Percentiles rank a stretch among this genome's conserved stretches.
These are phyloP conservation scores for Pythium sp. DNA, from an alignment of 352 stramenopile genomes.

Conservation along the genomic window DNA sequence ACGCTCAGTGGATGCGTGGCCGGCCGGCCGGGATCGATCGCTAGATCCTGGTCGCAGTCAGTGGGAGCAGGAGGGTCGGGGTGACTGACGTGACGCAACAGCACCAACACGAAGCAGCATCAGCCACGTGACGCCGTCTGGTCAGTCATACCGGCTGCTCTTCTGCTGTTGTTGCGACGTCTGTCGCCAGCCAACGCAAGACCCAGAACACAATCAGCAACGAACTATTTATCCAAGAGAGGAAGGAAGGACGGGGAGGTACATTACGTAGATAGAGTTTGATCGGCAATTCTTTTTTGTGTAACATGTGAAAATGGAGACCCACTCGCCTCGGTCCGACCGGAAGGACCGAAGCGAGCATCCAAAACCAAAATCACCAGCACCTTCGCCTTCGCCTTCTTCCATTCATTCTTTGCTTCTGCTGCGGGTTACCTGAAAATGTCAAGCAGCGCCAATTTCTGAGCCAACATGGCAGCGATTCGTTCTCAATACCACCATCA, in stretches of 20 bases:
- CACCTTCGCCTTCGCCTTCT: neutral
- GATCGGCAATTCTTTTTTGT: conserved; percentile 1
- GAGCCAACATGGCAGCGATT: neutral
- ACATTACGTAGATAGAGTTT: conserved; percentile 13
- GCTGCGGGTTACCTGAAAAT: neutral
- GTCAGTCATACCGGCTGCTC: neutral
- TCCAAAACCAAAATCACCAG: neutral
- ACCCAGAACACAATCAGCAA: neutral
- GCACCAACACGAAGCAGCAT: neutral
- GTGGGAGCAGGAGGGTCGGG: neutral
- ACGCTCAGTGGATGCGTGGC: neutral
- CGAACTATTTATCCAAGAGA: conserved; percentile 7
- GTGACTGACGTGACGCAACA: neutral
- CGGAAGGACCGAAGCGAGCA: conserved; percentile 9
- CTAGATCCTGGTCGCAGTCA: conserved; percentile 13
- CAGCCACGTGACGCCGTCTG: neutral
- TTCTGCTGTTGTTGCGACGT: neutral
- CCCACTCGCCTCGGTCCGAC: conserved; percentile 11
- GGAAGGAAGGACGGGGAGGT: neutral
- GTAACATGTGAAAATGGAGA: conserved; percentile 8
- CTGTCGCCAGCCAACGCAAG: neutral
- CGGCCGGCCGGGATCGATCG: conserved; percentile 13
- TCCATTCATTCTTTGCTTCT: neutral
- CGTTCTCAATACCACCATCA: neutral
- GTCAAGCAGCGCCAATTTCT: neutral